Evolutionary conservation across 225 moss, liverwort and hornwort genomes (phyloP).

Genomic region (Physcomitrellopsis africana): DNA sequence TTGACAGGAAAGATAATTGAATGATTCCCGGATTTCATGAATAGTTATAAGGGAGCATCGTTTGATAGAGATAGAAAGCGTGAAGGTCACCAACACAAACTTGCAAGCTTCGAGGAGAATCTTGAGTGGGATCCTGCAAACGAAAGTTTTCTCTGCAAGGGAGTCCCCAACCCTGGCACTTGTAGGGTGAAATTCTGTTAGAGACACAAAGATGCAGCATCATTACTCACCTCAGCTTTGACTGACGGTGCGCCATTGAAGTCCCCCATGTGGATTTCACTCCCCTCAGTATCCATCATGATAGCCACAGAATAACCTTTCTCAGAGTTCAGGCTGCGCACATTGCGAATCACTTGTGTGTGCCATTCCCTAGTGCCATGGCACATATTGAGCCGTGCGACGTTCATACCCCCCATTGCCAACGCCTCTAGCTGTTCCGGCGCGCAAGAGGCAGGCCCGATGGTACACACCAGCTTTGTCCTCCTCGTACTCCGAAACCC

Average conservation of each 20-base stretch:
- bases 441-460: constrained; percentile 87
- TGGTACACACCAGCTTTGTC: constrained; percentile 90
- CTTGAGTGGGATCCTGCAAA: no score
- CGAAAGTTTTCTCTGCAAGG: neutral
- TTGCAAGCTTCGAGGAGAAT: no score
- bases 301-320: constrained; percentile 91
- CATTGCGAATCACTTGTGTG: constrained; percentile 70
- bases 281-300: constrained; percentile 99
- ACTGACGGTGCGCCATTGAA: constrained; percentile 66
- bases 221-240: constrained; percentile 72
- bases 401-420: constrained; percentile 96
- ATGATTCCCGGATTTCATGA: no score
- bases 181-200: neutral
- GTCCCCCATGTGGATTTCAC: constrained; percentile 98
- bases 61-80: no score
- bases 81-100: no score
- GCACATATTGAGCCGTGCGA: constrained; percentile 95
- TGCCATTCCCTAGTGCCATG: constrained; percentile 97
- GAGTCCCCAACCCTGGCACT: neutral
- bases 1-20: neutral
- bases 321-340: constrained; percentile 83
- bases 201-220: neutral
- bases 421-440: constrained; percentile 89
- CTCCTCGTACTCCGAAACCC: constrained; percentile 94
- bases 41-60: no score